Percentiles rank a stretch among this genome's conserved stretches.
phyloP scores from a whole-genome alignment of 2,329 filamentous ascomycete genomes.

The Ilyonectria destructans region DNA sequence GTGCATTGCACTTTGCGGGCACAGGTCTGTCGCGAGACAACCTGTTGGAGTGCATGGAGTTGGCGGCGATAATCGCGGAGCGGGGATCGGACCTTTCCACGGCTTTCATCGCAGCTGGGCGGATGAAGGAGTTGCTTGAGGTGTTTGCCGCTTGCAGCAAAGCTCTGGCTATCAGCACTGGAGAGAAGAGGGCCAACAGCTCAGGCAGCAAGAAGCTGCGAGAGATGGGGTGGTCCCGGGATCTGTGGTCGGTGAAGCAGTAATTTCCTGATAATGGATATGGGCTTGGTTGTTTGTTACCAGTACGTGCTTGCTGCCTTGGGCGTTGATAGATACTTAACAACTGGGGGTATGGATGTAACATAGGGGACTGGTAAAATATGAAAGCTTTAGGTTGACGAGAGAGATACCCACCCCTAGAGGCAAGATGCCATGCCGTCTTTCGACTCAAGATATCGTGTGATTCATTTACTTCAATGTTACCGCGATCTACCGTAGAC shows the following conservation, averaged over 20 bases:
- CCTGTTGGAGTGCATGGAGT: constrained; percentile 88
- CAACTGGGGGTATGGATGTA: constrained; percentile 27
- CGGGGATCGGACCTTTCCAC: constrained; percentile 77
- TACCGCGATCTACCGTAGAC: background rate
- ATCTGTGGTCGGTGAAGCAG: constrained; percentile 72
- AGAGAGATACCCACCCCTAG: constrained; percentile 5
- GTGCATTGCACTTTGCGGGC: constrained; percentile 85
- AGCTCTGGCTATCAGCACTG: constrained; percentile 73
- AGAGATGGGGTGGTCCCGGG: constrained; percentile 75
- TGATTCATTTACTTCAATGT: background rate
- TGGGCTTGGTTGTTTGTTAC: constrained; percentile 13
- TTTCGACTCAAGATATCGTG: constrained; percentile 8
- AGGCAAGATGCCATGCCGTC: constrained; percentile 1
- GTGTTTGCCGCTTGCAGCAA: constrained; percentile 85
- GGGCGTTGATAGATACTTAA: constrained; percentile 33
- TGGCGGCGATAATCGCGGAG: constrained; percentile 83
- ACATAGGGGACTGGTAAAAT: constrained; percentile 29
- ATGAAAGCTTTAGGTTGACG: constrained; percentile 8
- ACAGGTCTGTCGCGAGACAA: constrained; percentile 82
- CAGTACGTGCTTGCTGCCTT: constrained; percentile 16
- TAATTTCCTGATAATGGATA: constrained; percentile 25
- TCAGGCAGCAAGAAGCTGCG: constrained; percentile 73
- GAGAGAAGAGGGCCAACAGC: constrained; percentile 68
- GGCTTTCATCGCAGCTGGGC: constrained; percentile 75
- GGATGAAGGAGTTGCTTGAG: constrained; percentile 84